Percentiles rank a stretch among this genome's conserved stretches.
Conservation (phyloP, 2,329 filamentous ascomycete species). For the Grosmannia penicillata region DNA sequence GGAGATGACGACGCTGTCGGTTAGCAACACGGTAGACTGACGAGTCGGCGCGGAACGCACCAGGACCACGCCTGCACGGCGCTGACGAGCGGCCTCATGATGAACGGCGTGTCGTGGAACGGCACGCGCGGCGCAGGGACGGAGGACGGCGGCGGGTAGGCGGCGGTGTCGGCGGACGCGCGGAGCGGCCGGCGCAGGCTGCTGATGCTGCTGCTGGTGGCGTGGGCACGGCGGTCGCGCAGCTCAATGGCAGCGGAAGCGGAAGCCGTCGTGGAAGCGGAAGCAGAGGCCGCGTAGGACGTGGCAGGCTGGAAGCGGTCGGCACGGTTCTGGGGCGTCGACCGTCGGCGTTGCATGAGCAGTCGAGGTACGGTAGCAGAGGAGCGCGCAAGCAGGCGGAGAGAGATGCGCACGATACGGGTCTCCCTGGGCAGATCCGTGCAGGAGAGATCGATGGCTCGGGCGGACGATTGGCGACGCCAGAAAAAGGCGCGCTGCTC, state of each 20-base stretch:
- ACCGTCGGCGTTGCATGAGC: conserved; percentile 10
- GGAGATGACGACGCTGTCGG: conserved; percentile 56
- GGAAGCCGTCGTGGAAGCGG: not conserved
- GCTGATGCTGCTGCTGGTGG: conserved; percentile 11
- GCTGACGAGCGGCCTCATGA: conserved; percentile 90
- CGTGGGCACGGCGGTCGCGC: conserved; percentile 8
- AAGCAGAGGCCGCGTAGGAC: not conserved
- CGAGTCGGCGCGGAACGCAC: conserved; percentile 34
- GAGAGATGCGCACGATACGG: not conserved
- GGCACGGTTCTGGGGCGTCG: conserved; percentile 4
- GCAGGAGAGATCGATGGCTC: no score
- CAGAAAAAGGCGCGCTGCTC: conserved; percentile 1
- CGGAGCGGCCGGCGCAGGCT: not conserved
- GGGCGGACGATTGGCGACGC: no score
- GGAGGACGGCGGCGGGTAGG: not conserved
- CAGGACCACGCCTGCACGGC: conserved; percentile 91
- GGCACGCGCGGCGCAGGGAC: not conserved
- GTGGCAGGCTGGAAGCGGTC: not conserved
- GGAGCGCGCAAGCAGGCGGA: not conserved
- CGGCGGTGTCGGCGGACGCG: not conserved
- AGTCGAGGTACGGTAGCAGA: not conserved
- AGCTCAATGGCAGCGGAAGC: conserved; percentile 8
- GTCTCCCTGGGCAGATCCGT: no score
- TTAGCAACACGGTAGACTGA: not conserved
- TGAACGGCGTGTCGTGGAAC: conserved; percentile 17